Base-by-base conservation (phyloP, 164 flowering plant genomes). In the Euptelea pleiosperma region DNA sequence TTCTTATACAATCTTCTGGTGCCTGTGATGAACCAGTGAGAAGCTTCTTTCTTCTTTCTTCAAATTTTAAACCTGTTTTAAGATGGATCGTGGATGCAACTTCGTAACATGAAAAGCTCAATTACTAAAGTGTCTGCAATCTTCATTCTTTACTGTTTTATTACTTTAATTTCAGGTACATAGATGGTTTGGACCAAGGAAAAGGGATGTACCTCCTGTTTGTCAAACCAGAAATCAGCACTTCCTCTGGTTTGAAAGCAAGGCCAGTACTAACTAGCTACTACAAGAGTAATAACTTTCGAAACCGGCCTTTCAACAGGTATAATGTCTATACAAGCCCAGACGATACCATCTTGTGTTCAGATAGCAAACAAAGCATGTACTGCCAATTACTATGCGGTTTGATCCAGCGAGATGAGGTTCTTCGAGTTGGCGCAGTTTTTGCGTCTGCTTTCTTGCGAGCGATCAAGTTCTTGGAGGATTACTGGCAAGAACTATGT, bases 381-480 rank as follows among this genome's bases (percentile, higher is more conserved):
- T 88, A 79, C 63, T 70, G 87, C 48, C 96, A 88, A 55, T 44
- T 88, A 43, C 90, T 86, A 37, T 88, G 90, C 51, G 96, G 96
- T 3, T 76, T 84, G 19, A 35, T 57, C 48, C 88, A 78, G 45
- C 51, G 70, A 70, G 61, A 61, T 0, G 78, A 82, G 28, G 92
- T 86, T 41, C 77, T 86, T 30, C 75, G 90, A 0, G 89, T 86
- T 3, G 96, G 96, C 7, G 88, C 96, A 0, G 83, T 84, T 29
- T 84, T 88, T 16, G 90, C 96, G 1, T 86, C 96, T 0, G 90
- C 84, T 4, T 81, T 88, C 71, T 65, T 86, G 19, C 74, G 90
- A 8, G 85, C 90, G 33, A 82, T 88, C 42, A 58, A 69, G 28
- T 86, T 86, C 75, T 70, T 84, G 19, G 88, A 88, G 50, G 75